Base-by-base conservation (phyloP, 78 protist genomes). In the Chrysochromulina tobinii region DNA sequence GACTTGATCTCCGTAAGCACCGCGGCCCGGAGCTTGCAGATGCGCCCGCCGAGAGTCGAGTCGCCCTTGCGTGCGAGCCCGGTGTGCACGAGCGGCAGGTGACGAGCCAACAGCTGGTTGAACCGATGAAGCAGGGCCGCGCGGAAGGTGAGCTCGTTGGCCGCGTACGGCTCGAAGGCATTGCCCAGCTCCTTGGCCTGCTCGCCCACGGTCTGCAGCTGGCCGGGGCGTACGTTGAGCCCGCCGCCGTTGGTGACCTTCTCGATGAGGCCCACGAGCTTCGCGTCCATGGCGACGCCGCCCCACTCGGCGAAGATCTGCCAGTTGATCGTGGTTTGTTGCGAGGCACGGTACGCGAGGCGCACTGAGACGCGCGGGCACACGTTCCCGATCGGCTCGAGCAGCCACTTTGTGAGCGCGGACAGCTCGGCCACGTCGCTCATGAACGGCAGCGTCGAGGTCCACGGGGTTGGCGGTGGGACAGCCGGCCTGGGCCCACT, bases 71-170 rank as follows among this genome's bases (percentile, higher is more conserved):
- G 27, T 1, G 18, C 53, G 53, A 27, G 23, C 53, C 51, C 66
- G 57, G 68, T 27, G 89, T 85, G 73, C 61, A 85, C 89, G 17
- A 85, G 58, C 21, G 89, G 89, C 14, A 61, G 23, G 57, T 48
- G 23, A 15, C 8, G 3, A 0, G 27, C 11, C 77, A 85, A n/a
- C 11, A 85, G 69, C 61, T 4, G 23, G n/a, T 85, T 85, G 61
- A 85, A 85, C 23, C 57, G 58, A 25, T 85, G 66, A 23, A 85
- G 25, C 4, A 85, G 89, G 15, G 77, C 89, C 2, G 64, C 61
- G 21, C 89, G 89, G 21, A 18, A 1, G 83, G 58, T 50, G 4
- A 54, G 83, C 57, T 54, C 54, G 12, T 6, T 51, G 79, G 79
- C 25, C 18, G 38, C 55, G 23, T 27, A 23, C 38, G 79, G 12